Percentiles rank a stretch among this genome's conserved stretches.
phyloP scores from a whole-genome alignment of 2,329 filamentous ascomycete species.

The Paradendryphiella salina region DNA sequence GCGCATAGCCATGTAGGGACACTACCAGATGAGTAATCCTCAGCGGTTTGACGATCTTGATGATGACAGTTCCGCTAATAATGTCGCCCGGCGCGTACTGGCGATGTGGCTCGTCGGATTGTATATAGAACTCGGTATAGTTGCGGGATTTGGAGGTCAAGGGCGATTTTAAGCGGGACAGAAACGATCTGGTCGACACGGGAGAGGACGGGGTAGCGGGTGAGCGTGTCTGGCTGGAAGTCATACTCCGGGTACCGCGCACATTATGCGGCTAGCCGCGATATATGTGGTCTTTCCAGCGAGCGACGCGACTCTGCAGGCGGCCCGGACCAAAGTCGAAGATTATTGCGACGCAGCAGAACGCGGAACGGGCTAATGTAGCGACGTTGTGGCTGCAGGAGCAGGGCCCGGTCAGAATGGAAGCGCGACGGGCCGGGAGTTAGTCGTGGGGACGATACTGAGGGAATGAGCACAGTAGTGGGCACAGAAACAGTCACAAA shows the following conservation, averaged over 20 bases:
- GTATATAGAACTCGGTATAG: conserved; percentile 77
- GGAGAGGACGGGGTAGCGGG: conserved; percentile 36
- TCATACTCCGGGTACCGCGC: conserved; percentile 45
- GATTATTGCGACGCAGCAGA: neutral
- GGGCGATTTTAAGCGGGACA: conserved; percentile 61
- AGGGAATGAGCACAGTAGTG: neutral
- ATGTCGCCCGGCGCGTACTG: conserved; percentile 75
- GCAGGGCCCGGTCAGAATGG: neutral
- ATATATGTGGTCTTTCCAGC: conserved; percentile 16
- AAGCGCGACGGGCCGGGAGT: neutral
- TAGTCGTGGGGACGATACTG: neutral
- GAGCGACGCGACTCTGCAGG: conserved; percentile 5
- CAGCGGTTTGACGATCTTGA: conserved; percentile 73
- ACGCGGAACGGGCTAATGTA: neutral
- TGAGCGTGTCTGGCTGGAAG: conserved; percentile 44
- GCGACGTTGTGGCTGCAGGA: neutral
- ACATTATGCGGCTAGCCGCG: conserved; percentile 47
- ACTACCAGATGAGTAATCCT: conserved; percentile 80
- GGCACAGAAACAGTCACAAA: neutral
- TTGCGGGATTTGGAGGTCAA: conserved; percentile 63
- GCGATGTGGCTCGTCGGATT: conserved; percentile 74
- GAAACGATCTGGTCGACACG: conserved; percentile 42
- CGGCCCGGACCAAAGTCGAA: conserved; percentile 1
- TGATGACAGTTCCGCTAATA: conserved; percentile 71
- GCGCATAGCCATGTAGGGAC: conserved; percentile 75